Evolutionary conservation across 805 yeast species (phyloP), one percentile per base, ranked within the genome.

Genomic region (Lipomyces oligophaga): DNA sequence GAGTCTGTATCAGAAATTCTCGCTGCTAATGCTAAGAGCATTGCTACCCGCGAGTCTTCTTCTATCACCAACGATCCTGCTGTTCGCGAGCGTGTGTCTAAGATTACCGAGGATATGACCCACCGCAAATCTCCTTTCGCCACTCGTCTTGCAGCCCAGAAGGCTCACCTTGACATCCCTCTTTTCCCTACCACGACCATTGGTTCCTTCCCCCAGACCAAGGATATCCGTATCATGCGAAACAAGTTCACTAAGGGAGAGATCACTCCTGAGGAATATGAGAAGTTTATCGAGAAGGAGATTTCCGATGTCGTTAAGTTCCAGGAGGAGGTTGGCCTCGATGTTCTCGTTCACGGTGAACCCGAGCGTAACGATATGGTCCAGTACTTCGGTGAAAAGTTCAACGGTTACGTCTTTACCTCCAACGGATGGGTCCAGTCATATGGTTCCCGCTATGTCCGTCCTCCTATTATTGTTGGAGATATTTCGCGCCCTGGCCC

Each of bases 351-450:
- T 60, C 98, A 93, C 76, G 99, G 99, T 79, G 99, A 93, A 79
- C 98, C 99, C 74, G 98, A 93, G 82, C 85, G 99, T 82, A 93
- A 93, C 78, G 99, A 93, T 78, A 93, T 93, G 99, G 98, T 93
- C 67, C 98, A 93, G 80, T 93, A 90, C 83, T 93, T 93, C 61
- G 99, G 98, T 79, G 98, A 93, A 79, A 88, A 87, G 79, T 79
- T 93, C 71, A 84, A 85, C 69, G 99, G 99, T 74, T 93, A 85
- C 71, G 96, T 95, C 63, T 93, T 93, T 82, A 93, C 98, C 74
- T 77, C 85, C 63, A 87, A 87, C 80, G 99, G 99, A 75, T 93
- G 99, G 99, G 99, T 93, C 66, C 99, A 93, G 80, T 93, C 98
- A 61, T 93, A 90, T 74, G 99, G 99, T 80, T 89, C 98, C 60